Evolutionary conservation across 192 early-diverging fungal genomes (phyloP).

Genomic region (Backusella mclennaniae): DNA sequence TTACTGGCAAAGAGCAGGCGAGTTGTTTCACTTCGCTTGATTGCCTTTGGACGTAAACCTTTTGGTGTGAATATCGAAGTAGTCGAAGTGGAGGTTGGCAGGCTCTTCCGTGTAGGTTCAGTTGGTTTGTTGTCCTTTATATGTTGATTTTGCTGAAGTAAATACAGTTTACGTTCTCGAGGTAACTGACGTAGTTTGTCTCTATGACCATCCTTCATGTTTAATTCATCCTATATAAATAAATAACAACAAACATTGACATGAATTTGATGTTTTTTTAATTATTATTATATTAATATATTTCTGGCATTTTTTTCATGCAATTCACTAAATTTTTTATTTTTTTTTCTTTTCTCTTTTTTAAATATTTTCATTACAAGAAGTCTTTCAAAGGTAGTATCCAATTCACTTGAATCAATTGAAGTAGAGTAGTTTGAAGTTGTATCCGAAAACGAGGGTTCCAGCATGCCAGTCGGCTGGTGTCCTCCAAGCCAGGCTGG

Average conservation of each 20-base stretch:
- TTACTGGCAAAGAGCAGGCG: background rate
- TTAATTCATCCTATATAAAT: conserved; percentile 39
- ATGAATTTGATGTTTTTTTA: background rate
- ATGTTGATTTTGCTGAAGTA: conserved; percentile 41
- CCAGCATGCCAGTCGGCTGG: background rate
- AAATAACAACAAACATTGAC: background rate
- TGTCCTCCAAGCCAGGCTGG: conserved; percentile 27
- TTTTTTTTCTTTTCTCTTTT: background rate
- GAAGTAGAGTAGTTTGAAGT: background rate
- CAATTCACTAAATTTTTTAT: background rate
- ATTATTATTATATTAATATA: background rate
- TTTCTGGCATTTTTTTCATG: background rate
- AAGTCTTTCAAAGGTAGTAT: conserved; percentile 14
- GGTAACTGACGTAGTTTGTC: conserved; percentile 40
- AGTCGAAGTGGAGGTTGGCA: conserved; percentile 11
- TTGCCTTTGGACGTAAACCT: conserved; percentile 17
- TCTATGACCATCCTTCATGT: conserved; percentile 41
- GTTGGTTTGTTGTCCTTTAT: conserved; percentile 11
- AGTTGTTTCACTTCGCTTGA: conserved; percentile 18
- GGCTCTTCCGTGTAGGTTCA: background rate
- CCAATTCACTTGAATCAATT: conserved; percentile 8
- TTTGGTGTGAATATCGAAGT: conserved; percentile 13
- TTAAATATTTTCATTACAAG: conserved; percentile 2
- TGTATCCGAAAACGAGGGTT: background rate
- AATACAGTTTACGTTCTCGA: conserved; percentile 34